These are phyloP conservation scores for Eucalyptus pauciflora DNA, from an alignment of 345 rosid genomes.

Conservation along the genomic window DNA sequence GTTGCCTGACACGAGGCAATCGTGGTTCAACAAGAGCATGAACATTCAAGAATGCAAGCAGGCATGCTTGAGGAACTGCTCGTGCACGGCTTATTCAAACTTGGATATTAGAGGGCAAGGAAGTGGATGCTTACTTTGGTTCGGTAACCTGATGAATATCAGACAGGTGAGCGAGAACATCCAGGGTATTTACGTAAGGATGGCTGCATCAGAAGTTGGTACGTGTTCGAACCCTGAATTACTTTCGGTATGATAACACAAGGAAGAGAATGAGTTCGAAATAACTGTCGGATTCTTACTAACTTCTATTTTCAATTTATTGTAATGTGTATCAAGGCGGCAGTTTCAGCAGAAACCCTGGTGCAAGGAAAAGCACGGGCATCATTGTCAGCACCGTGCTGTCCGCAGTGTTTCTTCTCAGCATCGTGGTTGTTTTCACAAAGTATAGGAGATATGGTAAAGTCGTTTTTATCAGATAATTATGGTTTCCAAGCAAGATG, in stretches of 20 bases:
- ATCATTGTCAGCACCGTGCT: neutral
- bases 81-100: constrained; percentile 1
- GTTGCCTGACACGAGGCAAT: neutral
- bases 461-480: neutral
- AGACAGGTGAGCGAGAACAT: neutral
- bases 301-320: neutral
- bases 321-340: neutral
- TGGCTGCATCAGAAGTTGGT: constrained; percentile 19
- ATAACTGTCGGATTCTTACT: too few species aligned
- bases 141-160: too few species aligned
- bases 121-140: neutral
- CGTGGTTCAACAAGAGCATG: constrained; percentile 11
- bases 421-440: neutral
- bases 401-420: neutral
- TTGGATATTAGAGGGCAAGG: constrained; percentile 6
- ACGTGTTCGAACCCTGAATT: neutral
- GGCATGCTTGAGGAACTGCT: constrained; percentile 15
- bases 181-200: constrained; percentile 11
- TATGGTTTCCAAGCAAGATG: neutral
- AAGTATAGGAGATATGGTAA: neutral
- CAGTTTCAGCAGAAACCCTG: too few species aligned
- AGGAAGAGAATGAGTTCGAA: too few species aligned
- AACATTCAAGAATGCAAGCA: constrained; percentile 9
- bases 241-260: rapidly evolving
- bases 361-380: neutral